Conservation (phyloP, 495 filamentous ascomycete genomes). For the Rhypophila decipiens region DNA sequence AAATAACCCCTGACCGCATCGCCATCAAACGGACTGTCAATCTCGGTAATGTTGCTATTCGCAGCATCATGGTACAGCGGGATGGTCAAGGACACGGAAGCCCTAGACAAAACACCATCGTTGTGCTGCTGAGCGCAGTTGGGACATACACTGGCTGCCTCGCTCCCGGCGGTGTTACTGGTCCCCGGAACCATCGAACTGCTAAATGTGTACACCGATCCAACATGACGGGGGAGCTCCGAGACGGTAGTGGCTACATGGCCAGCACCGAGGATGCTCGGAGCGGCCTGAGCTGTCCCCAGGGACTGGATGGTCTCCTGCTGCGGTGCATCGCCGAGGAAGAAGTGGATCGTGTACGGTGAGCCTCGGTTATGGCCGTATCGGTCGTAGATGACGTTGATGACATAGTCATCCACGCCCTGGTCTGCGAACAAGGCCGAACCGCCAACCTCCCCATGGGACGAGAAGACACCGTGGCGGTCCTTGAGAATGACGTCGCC, state of each 20-base stretch:
- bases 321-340: neutral
- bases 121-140: constrained; percentile 1
- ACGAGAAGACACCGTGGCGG: neutral
- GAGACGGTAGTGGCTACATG: no score
- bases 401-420: constrained; percentile 3
- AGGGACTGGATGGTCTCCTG: no score
- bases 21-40: neutral
- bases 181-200: neutral
- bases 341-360: constrained; percentile 9
- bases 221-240: neutral
- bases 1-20: neutral
- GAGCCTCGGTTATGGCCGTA: neutral
- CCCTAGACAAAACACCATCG: constrained; percentile 1
- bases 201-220: neutral
- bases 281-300: neutral
- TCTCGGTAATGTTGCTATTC: neutral
- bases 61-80: neutral
- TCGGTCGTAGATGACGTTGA: constrained; percentile 7
- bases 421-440: neutral
- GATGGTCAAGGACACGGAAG: neutral
- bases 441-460: no score
- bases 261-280: no score
- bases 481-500: neutral
- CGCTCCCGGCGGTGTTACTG: neutral
- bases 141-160: neutral